phyloP scores from a whole-genome alignment of 148 eudicot genomes.

The Limonium bicolor region DNA sequence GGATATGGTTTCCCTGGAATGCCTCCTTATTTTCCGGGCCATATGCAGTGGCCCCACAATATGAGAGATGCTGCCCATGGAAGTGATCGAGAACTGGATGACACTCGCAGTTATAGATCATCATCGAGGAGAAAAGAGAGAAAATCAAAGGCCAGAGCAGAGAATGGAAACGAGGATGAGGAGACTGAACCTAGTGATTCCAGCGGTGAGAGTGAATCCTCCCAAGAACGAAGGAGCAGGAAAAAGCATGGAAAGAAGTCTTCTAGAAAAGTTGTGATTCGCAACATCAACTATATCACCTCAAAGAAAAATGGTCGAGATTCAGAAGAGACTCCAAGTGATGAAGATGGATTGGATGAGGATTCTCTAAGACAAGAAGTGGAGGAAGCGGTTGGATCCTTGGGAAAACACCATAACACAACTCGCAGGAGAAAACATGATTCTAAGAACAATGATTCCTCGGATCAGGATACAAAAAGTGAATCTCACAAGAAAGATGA shows the following conservation, averaged over 20 bases:
- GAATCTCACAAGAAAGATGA: conserved; percentile 8
- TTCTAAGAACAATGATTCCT: conserved; percentile 17
- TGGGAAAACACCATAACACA: conserved; percentile 28
- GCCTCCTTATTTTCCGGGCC: conserved; percentile 50
- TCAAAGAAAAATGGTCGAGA: conserved; percentile 34
- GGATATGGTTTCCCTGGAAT: conserved; percentile 52
- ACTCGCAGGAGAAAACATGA: conserved; percentile 25
- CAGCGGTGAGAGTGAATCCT: conserved; percentile 33
- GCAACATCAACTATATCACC: conserved; percentile 63
- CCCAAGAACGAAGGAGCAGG: conserved; percentile 16
- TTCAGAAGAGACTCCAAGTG: conserved; percentile 37
- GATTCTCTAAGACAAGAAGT: conserved; percentile 42
- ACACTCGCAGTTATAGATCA: conserved; percentile 19
- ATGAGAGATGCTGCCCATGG: conserved; percentile 18
- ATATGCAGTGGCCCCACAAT: conserved; percentile 56
- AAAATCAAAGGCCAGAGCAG: conserved; percentile 16
- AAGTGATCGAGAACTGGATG: conserved; percentile 24
- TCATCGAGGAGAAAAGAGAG: conserved; percentile 36
- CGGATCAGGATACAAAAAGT: conserved; percentile 13
- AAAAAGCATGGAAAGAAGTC: conserved; percentile 36
- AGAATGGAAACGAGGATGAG: conserved; percentile 17
- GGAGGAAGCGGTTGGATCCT: conserved; percentile 51
- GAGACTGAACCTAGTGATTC: conserved; percentile 27
- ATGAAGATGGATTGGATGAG: conserved; percentile 30
- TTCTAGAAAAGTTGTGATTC: conserved; percentile 59